A percentile compares a stretch with the other conserved stretches of the same genome.
Evolutionary conservation across 2,329 filamentous ascomycete species (phyloP).

Genomic region (Dactylellina leptospora): DNA sequence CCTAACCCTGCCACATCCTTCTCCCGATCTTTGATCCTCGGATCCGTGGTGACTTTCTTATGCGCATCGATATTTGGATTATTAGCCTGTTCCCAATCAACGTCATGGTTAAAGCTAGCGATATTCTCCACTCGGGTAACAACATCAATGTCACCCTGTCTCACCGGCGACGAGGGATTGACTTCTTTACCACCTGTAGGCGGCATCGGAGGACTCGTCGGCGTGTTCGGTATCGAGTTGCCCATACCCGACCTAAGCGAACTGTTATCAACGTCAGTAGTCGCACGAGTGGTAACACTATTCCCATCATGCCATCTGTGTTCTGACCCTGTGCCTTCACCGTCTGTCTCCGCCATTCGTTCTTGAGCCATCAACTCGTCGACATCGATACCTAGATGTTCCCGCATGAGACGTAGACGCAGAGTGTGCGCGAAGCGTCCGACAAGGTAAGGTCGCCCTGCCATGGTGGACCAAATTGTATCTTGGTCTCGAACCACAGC

Average conservation of each 20-base stretch:
- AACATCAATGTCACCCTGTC: conserved; percentile 66
- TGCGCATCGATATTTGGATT: conserved; percentile 68
- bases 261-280: conserved; percentile 40
- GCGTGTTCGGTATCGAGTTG: conserved; percentile 7
- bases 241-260: conserved; percentile 37
- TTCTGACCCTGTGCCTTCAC: conserved; percentile 59
- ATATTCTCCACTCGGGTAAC: conserved; percentile 67
- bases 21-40: conserved; percentile 69
- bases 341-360: conserved; percentile 71
- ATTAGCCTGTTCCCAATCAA: conserved; percentile 69
- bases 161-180: neutral
- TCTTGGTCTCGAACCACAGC: conserved; percentile 91
- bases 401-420: conserved; percentile 91
- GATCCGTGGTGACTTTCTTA: conserved; percentile 68
- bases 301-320: conserved; percentile 49
- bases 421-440: conserved; percentile 92
- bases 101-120: conserved; percentile 79
- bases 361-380: conserved; percentile 88
- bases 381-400: conserved; percentile 94
- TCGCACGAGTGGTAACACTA: conserved; percentile 50
- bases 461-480: conserved; percentile 92
- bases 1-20: conserved; percentile 83
- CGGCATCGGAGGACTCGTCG: conserved; percentile 2
- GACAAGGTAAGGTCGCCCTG: conserved; percentile 84
- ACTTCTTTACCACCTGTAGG: neutral